Percentiles rank a stretch among this genome's conserved stretches.
phyloP scores from a whole-genome alignment of 164 flowering plant genomes.

The Macadamia tetraphylla region DNA sequence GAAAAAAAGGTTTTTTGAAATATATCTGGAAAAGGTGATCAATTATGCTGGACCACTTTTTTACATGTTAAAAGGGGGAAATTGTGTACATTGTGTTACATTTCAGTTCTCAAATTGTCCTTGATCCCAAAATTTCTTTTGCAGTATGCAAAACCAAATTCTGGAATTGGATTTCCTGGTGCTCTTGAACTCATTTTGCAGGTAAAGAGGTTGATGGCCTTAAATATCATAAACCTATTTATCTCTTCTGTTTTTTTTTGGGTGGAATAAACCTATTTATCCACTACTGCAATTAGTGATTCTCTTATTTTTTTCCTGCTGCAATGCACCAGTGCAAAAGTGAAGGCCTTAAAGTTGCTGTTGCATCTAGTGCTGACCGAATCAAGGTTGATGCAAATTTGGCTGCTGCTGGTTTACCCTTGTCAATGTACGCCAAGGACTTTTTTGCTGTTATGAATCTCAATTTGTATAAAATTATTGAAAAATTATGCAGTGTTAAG shows the following conservation, averaged over 20 bases:
- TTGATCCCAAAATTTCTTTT: constrained; percentile 5
- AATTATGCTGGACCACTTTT: background rate
- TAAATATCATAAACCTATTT: background rate
- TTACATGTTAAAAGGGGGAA: background rate
- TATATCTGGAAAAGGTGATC: constrained; percentile 80
- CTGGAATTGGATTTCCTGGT: constrained; percentile 97
- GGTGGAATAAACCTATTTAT: constrained; percentile 1
- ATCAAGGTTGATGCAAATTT: constrained; percentile 92
- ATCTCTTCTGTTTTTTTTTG: background rate
- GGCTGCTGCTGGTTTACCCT: constrained; percentile 81
- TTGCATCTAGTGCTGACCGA: constrained; percentile 98
- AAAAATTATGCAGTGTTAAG: background rate
- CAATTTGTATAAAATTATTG: background rate
- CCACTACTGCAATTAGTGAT: constrained; percentile 8
- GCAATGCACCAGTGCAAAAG: constrained; percentile 63
- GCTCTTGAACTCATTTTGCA: constrained; percentile 80
- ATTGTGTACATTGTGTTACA: background rate
- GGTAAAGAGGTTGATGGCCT: constrained; percentile 32
- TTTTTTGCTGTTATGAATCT: background rate
- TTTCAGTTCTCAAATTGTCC: constrained; percentile 1
- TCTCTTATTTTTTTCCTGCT: background rate
- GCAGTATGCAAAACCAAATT: constrained; percentile 90
- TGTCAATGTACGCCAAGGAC: constrained; percentile 57
- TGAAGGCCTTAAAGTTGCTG: constrained; percentile 92
- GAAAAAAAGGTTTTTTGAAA: constrained; percentile 87